A percentile compares a stretch with the other conserved stretches of the same genome.
phyloP scores from a whole-genome alignment of 495 filamentous ascomycete genomes.

The Xylaria acuta region DNA sequence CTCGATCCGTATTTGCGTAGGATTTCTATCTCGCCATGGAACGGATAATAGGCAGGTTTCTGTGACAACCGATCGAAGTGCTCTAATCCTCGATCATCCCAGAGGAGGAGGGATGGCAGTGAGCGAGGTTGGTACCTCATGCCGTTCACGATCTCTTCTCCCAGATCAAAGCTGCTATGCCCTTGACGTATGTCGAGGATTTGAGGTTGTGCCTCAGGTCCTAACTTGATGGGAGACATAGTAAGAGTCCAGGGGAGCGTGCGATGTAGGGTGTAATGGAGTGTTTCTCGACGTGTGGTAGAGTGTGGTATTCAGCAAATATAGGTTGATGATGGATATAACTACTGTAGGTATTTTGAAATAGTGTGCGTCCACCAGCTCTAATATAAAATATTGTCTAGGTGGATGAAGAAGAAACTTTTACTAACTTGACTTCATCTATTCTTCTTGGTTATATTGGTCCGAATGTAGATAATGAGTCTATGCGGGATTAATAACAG shows the following conservation, averaged over 20 bases:
- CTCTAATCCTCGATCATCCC: not conserved
- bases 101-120: constrained; percentile 13
- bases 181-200: constrained; percentile 14
- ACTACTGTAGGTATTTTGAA: not conserved
- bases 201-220: not conserved
- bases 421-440: not conserved
- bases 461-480: too few species aligned
- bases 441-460: too few species aligned
- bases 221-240: constrained; percentile 4
- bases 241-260: not conserved
- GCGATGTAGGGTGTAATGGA: not conserved
- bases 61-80: constrained; percentile 9
- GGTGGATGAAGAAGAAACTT: not conserved
- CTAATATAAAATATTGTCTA: not conserved
- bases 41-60: constrained; percentile 1
- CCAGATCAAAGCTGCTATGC: not conserved
- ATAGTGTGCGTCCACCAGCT: not conserved
- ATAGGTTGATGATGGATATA: not conserved
- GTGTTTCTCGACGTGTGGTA: not conserved
- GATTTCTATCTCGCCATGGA: constrained; percentile 14
- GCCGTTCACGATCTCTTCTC: not conserved
- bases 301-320: not conserved
- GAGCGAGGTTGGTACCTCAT: not conserved
- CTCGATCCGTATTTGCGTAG: not conserved
- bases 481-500: too few species aligned